Evolutionary conservation across 805 yeast genomes (phyloP).

Genomic region (Zygosaccharomyces gambellarensis): DNA sequence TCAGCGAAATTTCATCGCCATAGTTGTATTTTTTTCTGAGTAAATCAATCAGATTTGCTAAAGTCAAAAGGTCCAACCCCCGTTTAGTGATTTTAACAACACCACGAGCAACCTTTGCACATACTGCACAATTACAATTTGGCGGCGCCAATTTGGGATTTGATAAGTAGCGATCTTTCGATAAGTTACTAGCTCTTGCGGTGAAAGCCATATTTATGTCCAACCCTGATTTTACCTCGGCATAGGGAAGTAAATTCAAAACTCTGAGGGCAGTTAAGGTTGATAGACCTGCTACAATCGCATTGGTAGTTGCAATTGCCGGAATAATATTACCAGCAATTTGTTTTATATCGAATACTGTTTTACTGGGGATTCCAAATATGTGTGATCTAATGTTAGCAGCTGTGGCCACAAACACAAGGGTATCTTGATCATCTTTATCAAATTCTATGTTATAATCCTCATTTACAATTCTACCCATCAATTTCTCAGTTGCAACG

Average conservation of each 20-base stretch:
- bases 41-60: constrained; percentile 49
- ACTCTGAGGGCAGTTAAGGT: constrained; percentile 65
- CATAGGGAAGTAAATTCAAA: constrained; percentile 35
- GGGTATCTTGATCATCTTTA: constrained; percentile 90
- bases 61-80: constrained; percentile 32
- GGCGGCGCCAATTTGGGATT: constrained; percentile 58
- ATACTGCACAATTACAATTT: constrained; percentile 67
- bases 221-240: constrained; percentile 35
- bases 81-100: constrained; percentile 36
- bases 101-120: constrained; percentile 51
- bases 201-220: constrained; percentile 46
- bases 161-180: constrained; percentile 52
- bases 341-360: constrained; percentile 84
- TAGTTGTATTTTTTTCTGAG: constrained; percentile 50
- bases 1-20: constrained; percentile 34
- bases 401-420: constrained; percentile 81
- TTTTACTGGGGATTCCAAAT: constrained; percentile 63
- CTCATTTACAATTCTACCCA: constrained; percentile 41
- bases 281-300: constrained; percentile 87
- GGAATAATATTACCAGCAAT: constrained; percentile 98
- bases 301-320: constrained; percentile 97
- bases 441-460: constrained; percentile 59
- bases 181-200: constrained; percentile 43
- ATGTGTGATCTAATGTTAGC: constrained; percentile 70
- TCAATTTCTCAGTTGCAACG: constrained; percentile 45